Base-by-base conservation (phyloP, 1,284 basidiomycete genomes). In the Moesziomyces parantarcticus region DNA sequence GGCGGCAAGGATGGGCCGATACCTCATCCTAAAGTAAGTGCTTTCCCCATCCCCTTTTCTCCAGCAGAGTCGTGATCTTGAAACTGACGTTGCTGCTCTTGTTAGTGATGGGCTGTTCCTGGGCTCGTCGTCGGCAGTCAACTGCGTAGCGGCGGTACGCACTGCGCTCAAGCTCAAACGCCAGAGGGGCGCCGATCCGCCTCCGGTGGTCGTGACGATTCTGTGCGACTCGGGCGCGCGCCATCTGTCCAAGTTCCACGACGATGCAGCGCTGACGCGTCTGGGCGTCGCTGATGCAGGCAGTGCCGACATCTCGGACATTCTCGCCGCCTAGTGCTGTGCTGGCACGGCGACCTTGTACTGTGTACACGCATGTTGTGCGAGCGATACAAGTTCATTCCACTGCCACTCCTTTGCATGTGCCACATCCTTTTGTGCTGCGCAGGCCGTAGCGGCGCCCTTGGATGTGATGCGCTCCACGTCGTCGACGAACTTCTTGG, bases 61-160 rank as follows among this genome's bases (percentile, higher is more conserved):
- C 8, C 4, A 10, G 9, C 14, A 16, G 34, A 34, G 14, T 16
- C 1, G n/a, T 4, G 34, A 34, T 6, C 1, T 16, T 34, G 8
- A 3, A 34, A 11, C 34, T 34, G 34, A 34, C 34, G 34, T 16
- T 34, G n/a, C 13, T 34, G 34, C 13, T 34, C 34, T n/a, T 43
- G 90, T 49, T 87, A 93, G 63, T 60, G 97, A 99, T 75, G 97
- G 96, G 0, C 86, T 99, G 11, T 98, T 97, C 85, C 87, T 99
- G 22, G 97, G 97, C 5, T 97, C 94, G 0, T 97, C 93, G 58
- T 95, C 93, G 74, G 96, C 97, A 0, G 97, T 95, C 81, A 99
- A 99, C 82, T 88, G 98, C 34, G 89, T 97, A 16, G 92, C 95
- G 0, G 93, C 92, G 71, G 88, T 97, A 13, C 52, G 75, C 3